Conservation (phyloP, 305 asterid species). For the Solanum hybrid region DNA sequence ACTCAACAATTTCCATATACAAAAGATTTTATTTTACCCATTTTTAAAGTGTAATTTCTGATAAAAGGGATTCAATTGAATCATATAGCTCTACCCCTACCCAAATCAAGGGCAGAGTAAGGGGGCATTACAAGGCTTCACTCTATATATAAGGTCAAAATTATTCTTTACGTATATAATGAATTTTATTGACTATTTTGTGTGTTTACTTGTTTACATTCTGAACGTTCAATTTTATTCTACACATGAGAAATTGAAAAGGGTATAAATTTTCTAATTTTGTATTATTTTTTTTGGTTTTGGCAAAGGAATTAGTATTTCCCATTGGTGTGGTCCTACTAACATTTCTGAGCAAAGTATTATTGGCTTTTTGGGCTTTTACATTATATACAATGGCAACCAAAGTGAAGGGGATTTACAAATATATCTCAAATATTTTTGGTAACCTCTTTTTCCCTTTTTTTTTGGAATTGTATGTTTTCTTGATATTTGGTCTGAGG, state of each 20-base stretch:
- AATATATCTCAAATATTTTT: conserved; percentile 20
- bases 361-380: neutral
- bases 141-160: neutral
- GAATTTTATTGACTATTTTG: fast-evolving
- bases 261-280: neutral
- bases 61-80: neutral
- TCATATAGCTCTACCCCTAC: neutral
- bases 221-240: neutral
- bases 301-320: neutral
- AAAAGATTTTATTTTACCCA: neutral
- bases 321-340: neutral
- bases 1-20: neutral
- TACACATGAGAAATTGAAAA: neutral
- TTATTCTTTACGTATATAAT: neutral
- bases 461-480: neutral
- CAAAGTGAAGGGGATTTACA: conserved; percentile 25
- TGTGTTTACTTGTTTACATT: neutral
- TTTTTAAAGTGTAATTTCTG: neutral
- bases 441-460: conserved; percentile 6
- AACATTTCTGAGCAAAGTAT: neutral
- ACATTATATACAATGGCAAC: conserved; percentile 10
- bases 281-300: neutral
- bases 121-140: too few relatives aligned
- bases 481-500: neutral
- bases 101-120: neutral